Base-by-base conservation (phyloP, 2,329 filamentous ascomycete genomes). In the Fusarium subglutinans region DNA sequence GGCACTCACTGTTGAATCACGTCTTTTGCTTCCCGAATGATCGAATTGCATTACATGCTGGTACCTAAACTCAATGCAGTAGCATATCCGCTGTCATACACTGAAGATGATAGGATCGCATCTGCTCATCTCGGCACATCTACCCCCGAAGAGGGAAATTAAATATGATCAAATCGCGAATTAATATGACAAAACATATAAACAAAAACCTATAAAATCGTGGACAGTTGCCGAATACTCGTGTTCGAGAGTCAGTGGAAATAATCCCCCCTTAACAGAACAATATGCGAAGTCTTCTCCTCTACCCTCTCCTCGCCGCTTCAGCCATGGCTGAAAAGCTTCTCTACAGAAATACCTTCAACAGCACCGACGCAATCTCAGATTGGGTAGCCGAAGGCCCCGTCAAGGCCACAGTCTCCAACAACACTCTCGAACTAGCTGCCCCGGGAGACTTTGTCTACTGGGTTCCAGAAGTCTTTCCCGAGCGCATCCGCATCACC, bases 401-500 rank as follows among this genome's bases (percentile, higher is more conserved):
- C 15, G 56, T 77, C 41, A 64, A 72, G 4, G 72, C 73, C 7
- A 70, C 72, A 0, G n/a, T 77, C 18, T 66, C 50, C 30, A 76
- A 76, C 75, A 68, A 75, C 54, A 77, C 76, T 2, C 41, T 77
- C 24, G 69, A 77, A 40, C n/a, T 77, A 14, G 63, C 69, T 35
- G 71, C 75, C 28, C 59, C 75, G 0, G 69, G 69, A 8, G 62
- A 77, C 41, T 77, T 77, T 33, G 72, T 77, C 18, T 75, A 63
- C 54, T 77, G 76, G 76, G 66, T 72, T 3, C 76, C 76, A 2
- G 61, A 77, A 40, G 72, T 68, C 6, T 77, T 77, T 2, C 76
- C 76, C 9, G 75, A 77, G 1, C 67, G 69, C 24, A 77, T 77
- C 48, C 76, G 75, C 11, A 68, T 77, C 18, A 75, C 71, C 5